phyloP scores from a whole-genome alignment of 2,329 filamentous ascomycete genomes.

The Grosmannia penicillata region DNA sequence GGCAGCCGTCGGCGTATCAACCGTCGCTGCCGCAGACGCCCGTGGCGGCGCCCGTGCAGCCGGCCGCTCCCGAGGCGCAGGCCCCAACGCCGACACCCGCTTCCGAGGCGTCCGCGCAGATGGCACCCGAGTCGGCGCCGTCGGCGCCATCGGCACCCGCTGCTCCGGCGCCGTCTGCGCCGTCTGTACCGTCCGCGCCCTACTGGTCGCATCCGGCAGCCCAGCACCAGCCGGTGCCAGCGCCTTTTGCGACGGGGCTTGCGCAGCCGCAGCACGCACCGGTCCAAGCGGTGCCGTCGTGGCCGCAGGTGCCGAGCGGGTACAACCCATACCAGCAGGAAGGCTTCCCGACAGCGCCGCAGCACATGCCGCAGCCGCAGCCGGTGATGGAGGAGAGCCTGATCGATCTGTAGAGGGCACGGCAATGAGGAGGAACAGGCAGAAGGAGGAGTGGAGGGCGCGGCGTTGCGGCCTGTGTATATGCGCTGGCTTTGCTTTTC shows the following conservation, averaged over 20 bases:
- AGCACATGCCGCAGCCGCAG: constrained; percentile 43
- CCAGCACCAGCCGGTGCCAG: constrained; percentile 23
- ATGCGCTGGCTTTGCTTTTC: too few species aligned
- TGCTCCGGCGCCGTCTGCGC: constrained; percentile 17
- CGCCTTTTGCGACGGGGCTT: constrained; percentile 13
- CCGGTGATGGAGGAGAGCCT: constrained; percentile 58
- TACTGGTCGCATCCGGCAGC: constrained; percentile 33
- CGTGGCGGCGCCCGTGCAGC: constrained; percentile 22
- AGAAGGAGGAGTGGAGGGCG: too few species aligned
- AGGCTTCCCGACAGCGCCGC: constrained; percentile 50
- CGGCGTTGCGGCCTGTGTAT: too few species aligned
- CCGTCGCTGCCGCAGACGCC: constrained; percentile 27
- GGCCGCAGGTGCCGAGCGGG: constrained; percentile 17
- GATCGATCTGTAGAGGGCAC: constrained; percentile 48
- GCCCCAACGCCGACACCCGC: constrained; percentile 9
- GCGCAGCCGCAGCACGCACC: constrained; percentile 17
- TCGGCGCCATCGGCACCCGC: constrained; percentile 20
- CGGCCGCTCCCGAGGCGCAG: constrained; percentile 17
- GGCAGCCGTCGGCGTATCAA: constrained; percentile 28
- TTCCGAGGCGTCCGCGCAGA: constrained; percentile 3
- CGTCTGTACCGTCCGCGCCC: constrained; percentile 19
- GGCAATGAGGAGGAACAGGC: too few species aligned
- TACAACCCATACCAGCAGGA: constrained; percentile 41
- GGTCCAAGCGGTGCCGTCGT: constrained; percentile 22
- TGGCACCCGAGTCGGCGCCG: not conserved